These are phyloP conservation scores for Phaeosphaeriaceae sp. DNA, from an alignment of 2,329 filamentous ascomycete species.

Conservation along the genomic window DNA sequence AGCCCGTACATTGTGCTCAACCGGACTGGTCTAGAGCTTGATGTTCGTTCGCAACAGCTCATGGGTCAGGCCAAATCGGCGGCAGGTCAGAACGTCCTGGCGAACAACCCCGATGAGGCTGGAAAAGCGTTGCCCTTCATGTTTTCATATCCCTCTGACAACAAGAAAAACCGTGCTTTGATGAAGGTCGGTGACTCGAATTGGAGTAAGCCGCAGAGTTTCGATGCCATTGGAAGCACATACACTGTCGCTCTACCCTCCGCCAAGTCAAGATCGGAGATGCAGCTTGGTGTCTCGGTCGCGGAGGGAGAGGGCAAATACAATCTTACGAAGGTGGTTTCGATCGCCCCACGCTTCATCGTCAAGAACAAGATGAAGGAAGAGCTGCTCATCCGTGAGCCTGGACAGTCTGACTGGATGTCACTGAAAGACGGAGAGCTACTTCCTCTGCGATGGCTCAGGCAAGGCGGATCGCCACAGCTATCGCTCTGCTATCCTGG, in stretches of 20 bases:
- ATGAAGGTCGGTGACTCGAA: conserved; percentile 87
- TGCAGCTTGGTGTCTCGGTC: conserved; percentile 89
- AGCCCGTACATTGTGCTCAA: conserved; percentile 95
- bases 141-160: conserved; percentile 91
- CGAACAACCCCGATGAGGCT: conserved; percentile 62
- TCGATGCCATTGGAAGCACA: conserved; percentile 94
- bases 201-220: conserved; percentile 98
- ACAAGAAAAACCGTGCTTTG: conserved; percentile 88
- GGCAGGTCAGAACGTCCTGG: conserved; percentile 77
- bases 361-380: conserved; percentile 92
- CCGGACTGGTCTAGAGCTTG: conserved; percentile 88
- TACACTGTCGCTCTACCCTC: conserved; percentile 86
- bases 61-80: conserved; percentile 82
- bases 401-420: conserved; percentile 86
- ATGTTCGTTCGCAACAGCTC: conserved; percentile 87
- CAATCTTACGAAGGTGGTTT: conserved; percentile 95
- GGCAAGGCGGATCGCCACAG: conserved; percentile 83
- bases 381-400: conserved; percentile 87
- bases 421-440: conserved; percentile 79
- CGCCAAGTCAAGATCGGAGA: conserved; percentile 73
- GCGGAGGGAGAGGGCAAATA: conserved; percentile 95
- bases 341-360: conserved; percentile 89
- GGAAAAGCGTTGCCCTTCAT: conserved; percentile 88
- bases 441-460: conserved; percentile 87
- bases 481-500: conserved; percentile 92